phyloP scores from a whole-genome alignment of 148 eudicot species.

The Camellia lanceoleosa region DNA sequence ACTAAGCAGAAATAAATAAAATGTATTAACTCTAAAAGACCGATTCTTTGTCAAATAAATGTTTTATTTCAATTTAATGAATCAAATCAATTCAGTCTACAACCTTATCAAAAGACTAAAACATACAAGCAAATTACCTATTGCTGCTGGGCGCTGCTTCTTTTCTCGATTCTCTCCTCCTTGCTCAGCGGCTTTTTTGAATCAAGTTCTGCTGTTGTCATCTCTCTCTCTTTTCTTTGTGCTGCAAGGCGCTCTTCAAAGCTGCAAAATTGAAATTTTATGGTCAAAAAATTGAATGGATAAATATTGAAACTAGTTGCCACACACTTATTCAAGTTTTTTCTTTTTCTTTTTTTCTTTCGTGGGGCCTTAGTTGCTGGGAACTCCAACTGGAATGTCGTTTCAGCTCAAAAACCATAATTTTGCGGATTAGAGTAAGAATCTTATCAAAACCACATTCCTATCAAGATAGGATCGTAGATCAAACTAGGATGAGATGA shows the following conservation, averaged over 20 bases:
- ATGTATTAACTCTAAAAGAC: background rate
- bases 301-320: background rate
- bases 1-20: background rate
- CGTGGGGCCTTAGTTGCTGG: no score
- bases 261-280: conserved; percentile 35
- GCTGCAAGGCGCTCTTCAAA: conserved; percentile 96
- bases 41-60: background rate
- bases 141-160: conserved; percentile 93
- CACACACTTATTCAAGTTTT: background rate
- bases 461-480: no score
- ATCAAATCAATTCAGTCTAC: background rate
- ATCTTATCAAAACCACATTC: no score
- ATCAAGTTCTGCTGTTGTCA: conserved; percentile 65
- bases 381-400: no score
- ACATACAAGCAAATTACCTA: conserved; percentile 50
- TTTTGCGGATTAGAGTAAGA: no score
- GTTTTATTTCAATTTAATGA: background rate
- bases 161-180: conserved; percentile 90
- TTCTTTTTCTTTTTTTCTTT: no score
- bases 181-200: conserved; percentile 80
- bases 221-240: conserved; percentile 78
- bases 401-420: no score
- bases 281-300: background rate
- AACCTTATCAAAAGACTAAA: conserved; percentile 11
- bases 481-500: no score